Percentiles rank a stretch among this genome's conserved stretches.
Conservation (phyloP, 495 filamentous ascomycete species). For the Hypoxylon rickii region DNA sequence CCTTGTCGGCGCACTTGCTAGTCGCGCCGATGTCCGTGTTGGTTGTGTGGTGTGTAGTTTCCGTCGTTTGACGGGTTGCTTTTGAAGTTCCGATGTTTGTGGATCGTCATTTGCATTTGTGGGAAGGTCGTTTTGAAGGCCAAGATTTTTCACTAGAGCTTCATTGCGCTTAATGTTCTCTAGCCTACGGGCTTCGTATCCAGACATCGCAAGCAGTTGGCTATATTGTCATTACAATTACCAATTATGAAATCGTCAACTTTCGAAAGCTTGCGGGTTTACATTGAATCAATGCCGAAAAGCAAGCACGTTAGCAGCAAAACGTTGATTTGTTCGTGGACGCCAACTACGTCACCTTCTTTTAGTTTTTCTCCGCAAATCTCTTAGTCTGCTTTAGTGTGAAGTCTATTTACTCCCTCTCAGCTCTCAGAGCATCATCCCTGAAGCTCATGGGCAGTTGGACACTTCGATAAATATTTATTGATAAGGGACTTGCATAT, state of each 20-base stretch:
- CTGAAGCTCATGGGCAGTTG: no score
- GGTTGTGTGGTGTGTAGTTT: slow-evolving; percentile 16
- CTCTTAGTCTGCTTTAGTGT: no score
- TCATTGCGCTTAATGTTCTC: slow-evolving; percentile 62
- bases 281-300: no score
- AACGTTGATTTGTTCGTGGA: neutral
- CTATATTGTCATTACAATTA: no score
- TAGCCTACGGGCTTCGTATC: slow-evolving; percentile 43
- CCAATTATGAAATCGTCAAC: no score
- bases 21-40: slow-evolving; percentile 33
- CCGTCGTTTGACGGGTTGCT: slow-evolving; percentile 23
- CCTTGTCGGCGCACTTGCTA: slow-evolving; percentile 14
- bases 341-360: slow-evolving; percentile 1
- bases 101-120: neutral
- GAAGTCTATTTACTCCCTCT: no score
- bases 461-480: no score
- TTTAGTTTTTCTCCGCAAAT: neutral
- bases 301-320: neutral
- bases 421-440: no score
- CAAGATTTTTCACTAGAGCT: slow-evolving; percentile 52
- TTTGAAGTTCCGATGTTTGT: neutral
- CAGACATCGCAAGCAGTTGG: slow-evolving; percentile 9
- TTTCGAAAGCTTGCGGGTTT: neutral
- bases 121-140: slow-evolving; percentile 13
- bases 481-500: no score